These are phyloP conservation scores for Geopyxis carbonaria DNA, from an alignment of 495 filamentous ascomycete genomes.

Conservation along the genomic window DNA sequence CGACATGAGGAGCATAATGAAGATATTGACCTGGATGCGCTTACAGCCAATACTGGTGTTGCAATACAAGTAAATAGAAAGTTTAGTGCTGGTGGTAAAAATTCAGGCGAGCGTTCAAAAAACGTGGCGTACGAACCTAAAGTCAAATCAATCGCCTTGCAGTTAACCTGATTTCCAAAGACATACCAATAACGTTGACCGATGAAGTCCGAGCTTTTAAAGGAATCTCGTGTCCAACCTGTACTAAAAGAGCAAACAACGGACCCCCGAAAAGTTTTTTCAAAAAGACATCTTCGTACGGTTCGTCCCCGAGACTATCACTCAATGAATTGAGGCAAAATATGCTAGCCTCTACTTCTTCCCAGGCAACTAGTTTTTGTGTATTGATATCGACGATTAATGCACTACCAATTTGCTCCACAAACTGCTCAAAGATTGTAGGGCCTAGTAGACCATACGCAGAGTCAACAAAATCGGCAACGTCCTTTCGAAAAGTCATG, in stretches of 20 bases:
- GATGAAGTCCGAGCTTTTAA: slow-evolving; percentile 59
- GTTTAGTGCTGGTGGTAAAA: slow-evolving; percentile 58
- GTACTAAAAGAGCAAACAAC: slow-evolving; percentile 43
- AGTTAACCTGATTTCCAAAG: not conserved
- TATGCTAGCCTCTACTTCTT: slow-evolving; percentile 59
- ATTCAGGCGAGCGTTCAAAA: slow-evolving; percentile 54
- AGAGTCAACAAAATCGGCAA: slow-evolving; percentile 61
- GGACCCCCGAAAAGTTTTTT: slow-evolving; percentile 48
- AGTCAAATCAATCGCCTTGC: not conserved
- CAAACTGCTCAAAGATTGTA: slow-evolving; percentile 51
- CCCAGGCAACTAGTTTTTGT: slow-evolving; percentile 40
- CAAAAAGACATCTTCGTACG: slow-evolving; percentile 47
- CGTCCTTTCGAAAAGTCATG: slow-evolving; percentile 60
- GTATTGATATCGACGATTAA: slow-evolving; percentile 30
- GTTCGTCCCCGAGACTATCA: slow-evolving; percentile 54
- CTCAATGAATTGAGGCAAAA: slow-evolving; percentile 64
- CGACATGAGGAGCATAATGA: slow-evolving; percentile 70
- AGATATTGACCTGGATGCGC: slow-evolving; percentile 66
- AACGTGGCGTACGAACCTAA: slow-evolving; percentile 49
- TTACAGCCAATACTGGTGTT: slow-evolving; percentile 44
- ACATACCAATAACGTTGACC: slow-evolving; percentile 53
- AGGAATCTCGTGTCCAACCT: slow-evolving; percentile 37
- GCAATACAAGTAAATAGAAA: slow-evolving; percentile 65
- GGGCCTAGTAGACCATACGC: slow-evolving; percentile 55
- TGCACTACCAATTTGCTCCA: slow-evolving; percentile 42